These are phyloP conservation scores for Coemansia sp. DNA, from an alignment of 192 early-diverging fungal genomes.

Conservation along the genomic window DNA sequence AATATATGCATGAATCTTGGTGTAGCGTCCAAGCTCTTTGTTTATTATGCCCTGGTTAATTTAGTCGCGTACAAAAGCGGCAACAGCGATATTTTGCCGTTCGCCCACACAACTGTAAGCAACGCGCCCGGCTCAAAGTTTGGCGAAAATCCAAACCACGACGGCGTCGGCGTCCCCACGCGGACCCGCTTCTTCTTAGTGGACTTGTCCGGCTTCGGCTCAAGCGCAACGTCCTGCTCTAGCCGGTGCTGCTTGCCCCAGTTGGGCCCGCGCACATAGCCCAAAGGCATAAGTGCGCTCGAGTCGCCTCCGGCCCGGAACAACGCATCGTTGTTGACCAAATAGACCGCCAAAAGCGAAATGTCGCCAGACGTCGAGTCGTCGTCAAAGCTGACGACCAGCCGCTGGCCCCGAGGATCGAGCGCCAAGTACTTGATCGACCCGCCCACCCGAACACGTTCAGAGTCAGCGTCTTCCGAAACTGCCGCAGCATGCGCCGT, in stretches of 20 bases:
- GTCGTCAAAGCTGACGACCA: slow-evolving; percentile 47
- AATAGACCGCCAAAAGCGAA: slow-evolving; percentile 47
- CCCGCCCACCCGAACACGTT: slow-evolving; percentile 45
- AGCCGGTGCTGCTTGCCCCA: slow-evolving; percentile 36
- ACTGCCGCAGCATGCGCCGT: slow-evolving; percentile 28
- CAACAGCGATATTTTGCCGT: slow-evolving; percentile 52
- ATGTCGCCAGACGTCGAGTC: slow-evolving; percentile 42
- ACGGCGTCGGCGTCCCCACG: slow-evolving; percentile 37
- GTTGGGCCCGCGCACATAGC: slow-evolving; percentile 52
- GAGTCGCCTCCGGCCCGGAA: slow-evolving; percentile 47
- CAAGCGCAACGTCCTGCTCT: not conserved
- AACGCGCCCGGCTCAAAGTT: slow-evolving; percentile 50
- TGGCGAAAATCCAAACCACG: slow-evolving; percentile 48
- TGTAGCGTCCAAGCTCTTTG: not conserved
- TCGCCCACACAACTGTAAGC: slow-evolving; percentile 55
- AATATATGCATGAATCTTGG: not conserved
- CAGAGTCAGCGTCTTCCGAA: slow-evolving; percentile 11
- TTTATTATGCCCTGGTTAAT: slow-evolving; percentile 9
- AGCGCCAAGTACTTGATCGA: slow-evolving; percentile 43
- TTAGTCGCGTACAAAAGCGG: slow-evolving; percentile 39
- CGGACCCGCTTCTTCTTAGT: slow-evolving; percentile 43
- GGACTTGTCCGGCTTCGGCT: slow-evolving; percentile 4
- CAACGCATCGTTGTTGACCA: slow-evolving; percentile 40
- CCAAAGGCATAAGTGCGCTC: slow-evolving; percentile 43
- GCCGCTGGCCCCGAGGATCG: slow-evolving; percentile 50